Evolutionary conservation across 176 grass and related monocot species (phyloP).

Genomic region (Oryza rufipogon): DNA sequence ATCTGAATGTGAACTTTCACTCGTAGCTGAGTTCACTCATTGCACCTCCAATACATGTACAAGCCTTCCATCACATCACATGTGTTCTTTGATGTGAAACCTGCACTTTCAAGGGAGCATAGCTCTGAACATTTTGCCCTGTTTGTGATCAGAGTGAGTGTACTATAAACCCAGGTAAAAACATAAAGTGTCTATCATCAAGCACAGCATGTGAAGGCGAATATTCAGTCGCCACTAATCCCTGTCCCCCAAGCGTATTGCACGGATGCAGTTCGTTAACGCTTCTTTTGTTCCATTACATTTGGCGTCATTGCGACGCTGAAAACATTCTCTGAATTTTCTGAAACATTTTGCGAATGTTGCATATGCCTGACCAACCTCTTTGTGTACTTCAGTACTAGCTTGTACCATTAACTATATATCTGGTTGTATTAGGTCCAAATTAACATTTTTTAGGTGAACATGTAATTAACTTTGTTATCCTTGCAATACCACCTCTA

Average conservation of each 20-base stretch:
- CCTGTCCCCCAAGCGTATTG: neutral
- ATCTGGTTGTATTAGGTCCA: neutral
- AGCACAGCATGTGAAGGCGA: neutral
- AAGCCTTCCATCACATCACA: neutral
- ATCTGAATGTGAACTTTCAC: neutral
- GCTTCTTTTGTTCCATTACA: neutral
- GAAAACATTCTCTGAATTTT: neutral
- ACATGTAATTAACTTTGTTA: neutral
- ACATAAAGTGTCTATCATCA: neutral
- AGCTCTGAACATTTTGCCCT: neutral
- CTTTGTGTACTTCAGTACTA: no score
- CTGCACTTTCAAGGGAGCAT: neutral
- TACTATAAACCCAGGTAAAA: neutral
- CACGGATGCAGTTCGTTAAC: slow-evolving; percentile 26
- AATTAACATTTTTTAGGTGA: neutral
- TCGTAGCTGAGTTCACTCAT: no score
- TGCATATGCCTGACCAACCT: neutral
- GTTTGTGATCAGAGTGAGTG: neutral
- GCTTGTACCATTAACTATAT: neutral
- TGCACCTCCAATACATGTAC: neutral
- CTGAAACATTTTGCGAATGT: neutral
- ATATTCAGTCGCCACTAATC: neutral
- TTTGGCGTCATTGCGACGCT: neutral
- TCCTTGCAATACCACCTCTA: neutral
- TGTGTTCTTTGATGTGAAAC: neutral